Conservation (phyloP, 2,329 filamentous ascomycete species). For the Colletotrichum sp. region DNA sequence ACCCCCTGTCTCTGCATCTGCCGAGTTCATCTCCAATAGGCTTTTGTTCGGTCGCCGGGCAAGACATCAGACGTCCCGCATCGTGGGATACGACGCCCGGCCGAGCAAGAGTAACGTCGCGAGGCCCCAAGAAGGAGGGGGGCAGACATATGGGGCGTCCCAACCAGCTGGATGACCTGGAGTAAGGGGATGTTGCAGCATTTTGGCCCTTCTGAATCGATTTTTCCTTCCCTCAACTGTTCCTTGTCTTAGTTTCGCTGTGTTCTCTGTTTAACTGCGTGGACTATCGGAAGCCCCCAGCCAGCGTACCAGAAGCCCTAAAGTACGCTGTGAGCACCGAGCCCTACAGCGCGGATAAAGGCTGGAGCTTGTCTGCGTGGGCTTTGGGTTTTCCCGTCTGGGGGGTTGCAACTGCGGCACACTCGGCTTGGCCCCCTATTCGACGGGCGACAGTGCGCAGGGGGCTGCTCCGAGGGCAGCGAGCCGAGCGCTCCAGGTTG, state of each 20-base stretch:
- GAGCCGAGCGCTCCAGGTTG: constrained; percentile 3
- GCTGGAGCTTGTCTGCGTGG: neutral
- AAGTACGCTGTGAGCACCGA: neutral
- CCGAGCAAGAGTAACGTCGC: neutral
- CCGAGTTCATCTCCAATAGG: neutral
- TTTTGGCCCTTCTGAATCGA: neutral
- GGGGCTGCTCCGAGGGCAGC: constrained; percentile 3
- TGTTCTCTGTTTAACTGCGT: neutral
- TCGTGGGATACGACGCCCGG: neutral
- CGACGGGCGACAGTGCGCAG: constrained; percentile 1
- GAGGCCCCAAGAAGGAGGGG: neutral
- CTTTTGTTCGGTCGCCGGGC: constrained; percentile 14
- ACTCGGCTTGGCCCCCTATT: constrained; percentile 1
- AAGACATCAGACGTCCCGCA: constrained; percentile 6
- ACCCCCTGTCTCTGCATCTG: neutral
- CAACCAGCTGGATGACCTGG: neutral
- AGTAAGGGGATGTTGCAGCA: neutral
- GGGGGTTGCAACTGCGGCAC: neutral
- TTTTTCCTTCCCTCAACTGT: neutral
- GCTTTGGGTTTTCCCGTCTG: neutral
- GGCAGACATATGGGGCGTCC: neutral
- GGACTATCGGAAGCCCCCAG: neutral
- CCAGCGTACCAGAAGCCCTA: neutral
- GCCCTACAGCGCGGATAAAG: neutral
- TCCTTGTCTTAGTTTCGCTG: neutral